Conservation (phyloP, 2,329 filamentous ascomycete species). For the Aspergillus puulaauensis region DNA sequence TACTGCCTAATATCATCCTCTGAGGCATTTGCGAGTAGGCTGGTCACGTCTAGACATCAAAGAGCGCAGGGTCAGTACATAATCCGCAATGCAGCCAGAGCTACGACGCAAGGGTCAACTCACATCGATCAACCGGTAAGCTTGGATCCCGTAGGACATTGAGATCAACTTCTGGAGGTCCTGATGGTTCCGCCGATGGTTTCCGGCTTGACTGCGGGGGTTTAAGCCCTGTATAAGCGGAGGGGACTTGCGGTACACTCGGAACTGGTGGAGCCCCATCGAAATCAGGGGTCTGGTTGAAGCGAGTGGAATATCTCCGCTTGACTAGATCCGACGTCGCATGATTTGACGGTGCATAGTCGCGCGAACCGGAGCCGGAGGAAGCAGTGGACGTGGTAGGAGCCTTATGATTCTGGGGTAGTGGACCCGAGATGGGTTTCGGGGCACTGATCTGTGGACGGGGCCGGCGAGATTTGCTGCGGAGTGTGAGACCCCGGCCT, state of each 20-base stretch:
- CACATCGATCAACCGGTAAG: slow-evolving; percentile 76
- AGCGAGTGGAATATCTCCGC: slow-evolving; percentile 88
- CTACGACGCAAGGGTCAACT: slow-evolving; percentile 25
- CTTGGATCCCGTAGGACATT: slow-evolving; percentile 77
- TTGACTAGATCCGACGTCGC: slow-evolving; percentile 83
- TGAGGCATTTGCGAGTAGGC: slow-evolving; percentile 76
- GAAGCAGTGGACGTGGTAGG: slow-evolving; percentile 34
- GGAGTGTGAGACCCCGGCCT: slow-evolving; percentile 59
- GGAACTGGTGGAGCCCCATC: slow-evolving; percentile 72
- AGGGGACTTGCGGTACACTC: slow-evolving; percentile 57
- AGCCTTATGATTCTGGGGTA: slow-evolving; percentile 37
- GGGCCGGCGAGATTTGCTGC: slow-evolving; percentile 57
- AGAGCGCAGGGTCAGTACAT: slow-evolving; percentile 15
- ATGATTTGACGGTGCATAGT: slow-evolving; percentile 46
- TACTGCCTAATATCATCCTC: slow-evolving; percentile 84
- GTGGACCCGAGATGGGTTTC: slow-evolving; percentile 53
- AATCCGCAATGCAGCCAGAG: background rate
- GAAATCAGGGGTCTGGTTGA: slow-evolving; percentile 73
- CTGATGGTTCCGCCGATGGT: slow-evolving; percentile 55
- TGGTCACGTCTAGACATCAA: slow-evolving; percentile 46
- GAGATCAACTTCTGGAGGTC: slow-evolving; percentile 69
- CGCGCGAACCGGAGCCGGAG: slow-evolving; percentile 32
- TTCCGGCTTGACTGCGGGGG: slow-evolving; percentile 43
- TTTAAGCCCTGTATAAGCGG: slow-evolving; percentile 57
- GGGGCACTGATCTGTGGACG: slow-evolving; percentile 61